Evolutionary conservation across 2,329 filamentous ascomycete species (phyloP).

Genomic region (Aspergillus hortae): DNA sequence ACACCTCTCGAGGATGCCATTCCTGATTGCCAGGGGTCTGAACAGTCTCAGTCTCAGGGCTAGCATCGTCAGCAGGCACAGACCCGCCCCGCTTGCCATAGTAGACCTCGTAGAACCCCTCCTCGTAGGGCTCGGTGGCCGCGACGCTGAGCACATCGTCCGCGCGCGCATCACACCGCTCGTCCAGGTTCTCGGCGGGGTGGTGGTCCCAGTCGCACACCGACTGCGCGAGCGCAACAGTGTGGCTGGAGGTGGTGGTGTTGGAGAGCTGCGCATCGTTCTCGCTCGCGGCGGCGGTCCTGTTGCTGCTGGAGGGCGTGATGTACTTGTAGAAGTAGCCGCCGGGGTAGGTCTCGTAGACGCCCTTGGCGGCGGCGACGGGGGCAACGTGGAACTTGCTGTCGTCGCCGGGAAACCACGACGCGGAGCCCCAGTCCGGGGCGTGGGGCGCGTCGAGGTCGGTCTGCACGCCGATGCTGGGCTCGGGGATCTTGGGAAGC

Average conservation of each 20-base stretch:
- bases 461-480: not conserved
- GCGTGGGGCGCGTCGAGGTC: not conserved
- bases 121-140: not conserved
- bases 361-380: no score
- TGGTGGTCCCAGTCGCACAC: not conserved
- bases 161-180: not conserved
- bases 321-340: no score
- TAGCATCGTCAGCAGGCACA: no score
- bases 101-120: not conserved
- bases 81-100: not conserved
- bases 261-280: not conserved
- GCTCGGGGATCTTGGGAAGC: not conserved
- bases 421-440: no score
- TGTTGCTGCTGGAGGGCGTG: no score
- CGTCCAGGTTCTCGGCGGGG: not conserved
- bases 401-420: no score
- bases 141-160: not conserved
- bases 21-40: not conserved
- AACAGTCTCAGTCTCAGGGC: not conserved
- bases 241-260: not conserved
- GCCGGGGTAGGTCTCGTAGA: no score
- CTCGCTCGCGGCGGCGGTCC: not conserved
- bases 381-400: no score
- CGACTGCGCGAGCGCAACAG: not conserved
- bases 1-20: no score